These are phyloP conservation scores for Fusarium chaquense DNA, from an alignment of 2,329 filamentous ascomycete species.

Conservation along the genomic window DNA sequence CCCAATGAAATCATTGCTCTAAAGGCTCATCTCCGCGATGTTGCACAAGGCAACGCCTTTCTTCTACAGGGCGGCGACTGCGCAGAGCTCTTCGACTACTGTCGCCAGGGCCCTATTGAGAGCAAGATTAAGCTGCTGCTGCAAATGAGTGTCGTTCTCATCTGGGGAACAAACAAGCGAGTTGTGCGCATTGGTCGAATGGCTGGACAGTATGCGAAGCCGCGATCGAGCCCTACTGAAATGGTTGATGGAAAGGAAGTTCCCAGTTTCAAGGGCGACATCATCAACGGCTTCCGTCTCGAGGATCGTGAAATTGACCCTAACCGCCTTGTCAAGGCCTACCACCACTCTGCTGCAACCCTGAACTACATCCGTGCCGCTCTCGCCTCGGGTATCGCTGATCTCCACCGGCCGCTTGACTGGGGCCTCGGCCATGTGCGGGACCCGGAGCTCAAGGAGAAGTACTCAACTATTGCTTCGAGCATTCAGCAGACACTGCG, in stretches of 20 bases:
- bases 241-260: slow-evolving; percentile 82
- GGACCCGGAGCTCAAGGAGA: slow-evolving; percentile 83
- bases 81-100: slow-evolving; percentile 97
- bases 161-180: slow-evolving; percentile 84
- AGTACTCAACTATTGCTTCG: slow-evolving; percentile 86
- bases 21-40: slow-evolving; percentile 82
- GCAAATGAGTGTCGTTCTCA: slow-evolving; percentile 96
- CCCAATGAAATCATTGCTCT: slow-evolving; percentile 84
- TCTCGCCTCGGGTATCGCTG: slow-evolving; percentile 88
- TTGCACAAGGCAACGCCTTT: slow-evolving; percentile 91
- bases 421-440: slow-evolving; percentile 94
- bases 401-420: slow-evolving; percentile 92
- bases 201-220: slow-evolving; percentile 98
- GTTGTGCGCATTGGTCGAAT: slow-evolving; percentile 96
- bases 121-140: slow-evolving; percentile 96
- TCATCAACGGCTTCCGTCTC: slow-evolving; percentile 87
- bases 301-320: slow-evolving; percentile 86
- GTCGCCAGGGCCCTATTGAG: slow-evolving; percentile 87
- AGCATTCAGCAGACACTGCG: slow-evolving; percentile 91
- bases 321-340: slow-evolving; percentile 84
- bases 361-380: slow-evolving; percentile 92
- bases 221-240: slow-evolving; percentile 89
- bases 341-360: slow-evolving; percentile 95
- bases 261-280: slow-evolving; percentile 93
- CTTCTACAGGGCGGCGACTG: slow-evolving; percentile 97